These are phyloP conservation scores for Aspergillus nanangensis DNA, from an alignment of 495 filamentous ascomycete genomes.

Conservation along the genomic window DNA sequence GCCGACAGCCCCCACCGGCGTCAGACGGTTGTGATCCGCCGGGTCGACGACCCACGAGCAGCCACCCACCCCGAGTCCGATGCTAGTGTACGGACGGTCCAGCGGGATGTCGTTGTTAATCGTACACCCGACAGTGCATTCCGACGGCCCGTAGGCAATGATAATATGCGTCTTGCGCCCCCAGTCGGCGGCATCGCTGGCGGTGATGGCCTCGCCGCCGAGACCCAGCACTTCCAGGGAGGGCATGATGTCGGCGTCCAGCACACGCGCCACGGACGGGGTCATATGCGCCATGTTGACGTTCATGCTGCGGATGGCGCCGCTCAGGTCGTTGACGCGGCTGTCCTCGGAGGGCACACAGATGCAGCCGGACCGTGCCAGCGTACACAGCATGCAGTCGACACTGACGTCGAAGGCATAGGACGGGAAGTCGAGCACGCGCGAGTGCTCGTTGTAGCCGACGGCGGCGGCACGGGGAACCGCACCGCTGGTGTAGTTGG, in stretches of 20 bases:
- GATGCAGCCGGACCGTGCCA: conserved; percentile 44
- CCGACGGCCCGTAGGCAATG: conserved; percentile 49
- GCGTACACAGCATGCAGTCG: conserved; percentile 39
- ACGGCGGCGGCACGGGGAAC: conserved; percentile 32
- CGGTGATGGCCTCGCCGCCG: conserved; percentile 47
- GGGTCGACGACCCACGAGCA: conserved; percentile 47
- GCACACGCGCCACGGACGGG: conserved; percentile 44
- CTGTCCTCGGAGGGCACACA: conserved; percentile 49
- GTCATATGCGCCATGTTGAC: conserved; percentile 47
- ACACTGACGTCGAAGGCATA: conserved; percentile 47
- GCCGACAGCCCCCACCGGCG: conserved; percentile 48
- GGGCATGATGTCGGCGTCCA: conserved; percentile 40
- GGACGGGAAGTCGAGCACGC: conserved; percentile 41
- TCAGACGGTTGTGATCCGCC: conserved; percentile 36
- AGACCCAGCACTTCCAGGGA: conserved; percentile 43
- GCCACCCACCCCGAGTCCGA: conserved; percentile 35
- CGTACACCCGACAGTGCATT: conserved; percentile 45
- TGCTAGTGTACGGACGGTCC: conserved; percentile 31
- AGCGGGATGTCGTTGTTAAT: conserved; percentile 39
- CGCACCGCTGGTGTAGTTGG: conserved; percentile 37
- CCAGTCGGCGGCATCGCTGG: conserved; percentile 36
- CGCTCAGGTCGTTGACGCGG: conserved; percentile 43
- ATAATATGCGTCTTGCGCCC: conserved; percentile 35
- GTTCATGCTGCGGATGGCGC: conserved; percentile 37
- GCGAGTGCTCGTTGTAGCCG: conserved; percentile 29